Base-by-base conservation (phyloP, 306 rosid species). In the Herpetospermum pedunculosum region DNA sequence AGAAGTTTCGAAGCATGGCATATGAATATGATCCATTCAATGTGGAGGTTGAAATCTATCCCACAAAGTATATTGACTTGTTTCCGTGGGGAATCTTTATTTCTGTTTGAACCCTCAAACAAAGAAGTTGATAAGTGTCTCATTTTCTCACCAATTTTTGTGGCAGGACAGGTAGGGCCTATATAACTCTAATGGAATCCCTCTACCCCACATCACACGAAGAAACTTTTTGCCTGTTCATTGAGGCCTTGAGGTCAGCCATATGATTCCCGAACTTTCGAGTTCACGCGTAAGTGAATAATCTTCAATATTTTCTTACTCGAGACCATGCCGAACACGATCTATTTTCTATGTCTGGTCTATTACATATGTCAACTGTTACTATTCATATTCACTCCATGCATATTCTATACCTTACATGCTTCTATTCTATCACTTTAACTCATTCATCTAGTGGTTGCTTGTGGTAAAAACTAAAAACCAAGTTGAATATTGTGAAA, bases 51-150 rank as follows among this genome's bases (percentile, higher is more conserved):
- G 72, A 62, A 70, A 76, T 67, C 54, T 11, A 60, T 43, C 37
- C 34, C 37, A 49, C 58, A 52, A 67, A 34, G 53, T 23, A 54
- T 58, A 12, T 7, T 50, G 35, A 68, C 23, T 34, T 53, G 69
- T 77, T 47, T 43, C 16, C 48, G 34, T 71, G 83, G 86, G 76
- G 85, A 82, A 82, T 78, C 79, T 72, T 18, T 35, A 64, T 81
- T 76, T 63, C 70, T 19, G 10, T 82, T 32, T 75, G 84, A 79
- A 79, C 79, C 54, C 30, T 48, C 57, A 79, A 79, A 85, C 58
- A 75, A 81, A 76, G 64, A 78, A 81, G 77, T 81, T 80, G 50
- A 71, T 47, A 30, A 30, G 13, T 57, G 16, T 63, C 69, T 73
- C 58, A 25, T 68, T 68, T 15, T 49, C 19, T 50, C 46, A 44